Base-by-base conservation (phyloP, 495 filamentous ascomycete genomes). In the Xylaria acuta region DNA sequence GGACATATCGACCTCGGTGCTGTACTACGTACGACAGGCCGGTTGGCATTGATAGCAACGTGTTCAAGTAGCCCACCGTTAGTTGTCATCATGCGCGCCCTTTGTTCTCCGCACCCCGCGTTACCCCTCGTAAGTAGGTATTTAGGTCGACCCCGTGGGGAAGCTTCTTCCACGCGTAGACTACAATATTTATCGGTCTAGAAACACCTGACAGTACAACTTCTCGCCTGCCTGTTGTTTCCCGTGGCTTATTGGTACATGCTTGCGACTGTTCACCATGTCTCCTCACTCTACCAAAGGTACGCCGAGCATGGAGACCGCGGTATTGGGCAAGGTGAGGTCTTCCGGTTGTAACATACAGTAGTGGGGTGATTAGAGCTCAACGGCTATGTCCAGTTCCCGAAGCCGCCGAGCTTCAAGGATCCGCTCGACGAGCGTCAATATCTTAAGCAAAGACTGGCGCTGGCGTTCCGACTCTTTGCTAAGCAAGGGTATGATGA, bases 371-470 rank as follows among this genome's bases (percentile, higher is more conserved):
- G 32, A 25, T 25, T 3, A 9, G 25, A 64, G 27, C 41, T 68
- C 12, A 64, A 68, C 25, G 25, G 34, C 36, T 53, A 11, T 60
- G 32, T 45, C 20, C n/a, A 67, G 71, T 53, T 73, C 20, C 71
- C 71, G 16, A 68, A 56, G 25, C 64, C 64, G 22, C 69, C 74
- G 18, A 70, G 34, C 58, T 76, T 76, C 66, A 64, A 72, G 7
- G 73, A 75, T 64, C 70, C 73, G 20, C 65, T 72, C 43, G 75
- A 74, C 18, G 73, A 76, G 68, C 73, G 75, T 20, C 71, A 73
- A 38, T 74, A 67, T 64, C 60, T 74, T 38, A 76, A 76, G 64
- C 53, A 74, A 32, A 68, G 73, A 54, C 70, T 76, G 16, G 70
- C 70, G 6, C 60, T 76, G 3, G 75, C 70, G 11, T 75, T 76